These are phyloP conservation scores for Fusarium falciforme DNA, from an alignment of 2,329 filamentous ascomycete species.

Conservation along the genomic window DNA sequence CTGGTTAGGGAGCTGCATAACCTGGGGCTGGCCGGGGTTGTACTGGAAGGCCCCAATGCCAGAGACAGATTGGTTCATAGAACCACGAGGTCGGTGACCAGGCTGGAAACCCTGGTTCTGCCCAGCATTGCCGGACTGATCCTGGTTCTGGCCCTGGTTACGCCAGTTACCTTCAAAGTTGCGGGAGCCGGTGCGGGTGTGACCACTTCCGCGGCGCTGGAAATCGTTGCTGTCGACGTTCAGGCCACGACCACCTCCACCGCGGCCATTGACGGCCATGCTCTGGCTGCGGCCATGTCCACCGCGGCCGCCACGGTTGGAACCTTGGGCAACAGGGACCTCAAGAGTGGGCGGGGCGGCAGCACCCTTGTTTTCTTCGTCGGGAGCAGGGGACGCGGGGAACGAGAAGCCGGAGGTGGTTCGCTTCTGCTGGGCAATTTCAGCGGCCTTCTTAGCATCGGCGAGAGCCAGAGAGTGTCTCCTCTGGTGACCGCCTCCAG, in stretches of 20 bases:
- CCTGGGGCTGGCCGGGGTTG: conserved; percentile 80
- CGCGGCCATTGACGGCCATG: conserved; percentile 81
- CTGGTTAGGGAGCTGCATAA: conserved; percentile 87
- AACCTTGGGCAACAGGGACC: conserved; percentile 52
- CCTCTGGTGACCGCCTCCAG: conserved; percentile 85
- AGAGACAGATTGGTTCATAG: conserved; percentile 87
- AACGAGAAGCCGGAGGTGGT: conserved; percentile 96
- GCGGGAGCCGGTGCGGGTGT: conserved; percentile 84
- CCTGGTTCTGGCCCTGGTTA: conserved; percentile 77
- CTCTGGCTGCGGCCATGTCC: conserved; percentile 86
- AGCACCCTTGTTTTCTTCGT: conserved; percentile 57
- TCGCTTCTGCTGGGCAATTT: conserved; percentile 95
- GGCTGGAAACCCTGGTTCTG: conserved; percentile 86
- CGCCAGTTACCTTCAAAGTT: conserved; percentile 99
- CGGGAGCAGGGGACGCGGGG: conserved; percentile 73
- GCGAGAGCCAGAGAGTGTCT: conserved; percentile 94
- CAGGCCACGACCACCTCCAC: conserved; percentile 78
- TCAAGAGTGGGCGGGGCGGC: conserved; percentile 48
- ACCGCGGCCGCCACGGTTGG: conserved; percentile 66
- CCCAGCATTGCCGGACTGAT: conserved; percentile 58
- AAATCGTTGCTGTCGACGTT: conserved; percentile 67
- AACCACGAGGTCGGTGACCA: conserved; percentile 86
- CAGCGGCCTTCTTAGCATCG: conserved; percentile 97
- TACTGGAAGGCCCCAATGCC: conserved; percentile 91
- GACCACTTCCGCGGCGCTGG: conserved; percentile 81